Evolutionary conservation across 2,329 filamentous ascomycete genomes (phyloP), one percentile per base, ranked within the genome.

Genomic region (Cercospora berteroae): DNA sequence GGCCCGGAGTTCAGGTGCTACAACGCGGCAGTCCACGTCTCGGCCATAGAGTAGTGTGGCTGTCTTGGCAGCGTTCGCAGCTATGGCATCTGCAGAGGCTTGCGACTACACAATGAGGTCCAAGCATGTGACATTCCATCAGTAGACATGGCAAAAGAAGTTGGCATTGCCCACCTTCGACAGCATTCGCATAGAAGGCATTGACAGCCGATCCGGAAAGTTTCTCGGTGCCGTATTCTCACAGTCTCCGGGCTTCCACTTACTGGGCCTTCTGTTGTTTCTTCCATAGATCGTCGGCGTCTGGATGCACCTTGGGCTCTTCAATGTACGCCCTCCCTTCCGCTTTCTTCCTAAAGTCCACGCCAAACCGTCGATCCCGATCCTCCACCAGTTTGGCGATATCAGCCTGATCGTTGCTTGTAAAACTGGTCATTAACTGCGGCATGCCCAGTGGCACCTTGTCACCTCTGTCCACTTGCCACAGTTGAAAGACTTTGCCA

Each of bases 401-500:
- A 62, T 81, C 79, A 63, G 86, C 81, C 77, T 87, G 84, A 13
- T 80, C 79, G 59, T 80, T 78, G 9, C 76, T 77, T 25, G 85
- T 87, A 69, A 83, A 88, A 73, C 88, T 89, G 69, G 84, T 87
- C 86, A 91, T 90, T 71, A 90, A 78, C 78, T 88, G 79, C 64
- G 89, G 88, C 69, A 80, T 76, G 0, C 88, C 88, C 70, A 90
- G 74, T 1, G 88, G 88, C 63, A 90, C 73, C 61, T 81, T 78
- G 74, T 94, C 87, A 0, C 91, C 91, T 5, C 86, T 82, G 79
- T 96, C 92, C 16, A 90, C 87, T 83, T 96, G 91, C 93, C 93
- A 96, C 50, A 95, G 83, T 77, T 96, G 92, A 78, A 90, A 95
- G 1, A 90, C 87, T 77, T 96, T 96, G 9, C 93, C 93, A 75